phyloP scores from a whole-genome alignment of 2,329 filamentous ascomycete genomes.

The Anisogramma anomala region DNA sequence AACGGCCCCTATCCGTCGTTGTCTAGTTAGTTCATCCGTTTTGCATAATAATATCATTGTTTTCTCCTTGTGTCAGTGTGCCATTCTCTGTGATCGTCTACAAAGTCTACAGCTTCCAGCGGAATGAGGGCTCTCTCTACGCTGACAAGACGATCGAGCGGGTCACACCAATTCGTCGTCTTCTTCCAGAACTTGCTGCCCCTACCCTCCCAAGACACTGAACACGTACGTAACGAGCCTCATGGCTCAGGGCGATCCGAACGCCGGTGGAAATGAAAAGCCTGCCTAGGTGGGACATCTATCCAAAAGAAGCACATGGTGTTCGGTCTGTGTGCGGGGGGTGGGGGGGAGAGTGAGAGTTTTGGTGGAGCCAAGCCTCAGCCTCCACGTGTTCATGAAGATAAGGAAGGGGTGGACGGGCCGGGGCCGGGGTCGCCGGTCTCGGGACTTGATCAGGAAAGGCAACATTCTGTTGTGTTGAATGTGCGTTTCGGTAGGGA shows the following conservation, averaged over 20 bases:
- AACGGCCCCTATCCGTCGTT: constrained; percentile 40
- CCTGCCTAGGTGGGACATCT: constrained; percentile 29
- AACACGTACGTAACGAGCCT: constrained; percentile 40
- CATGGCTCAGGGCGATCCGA: constrained; percentile 34
- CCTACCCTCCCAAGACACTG: constrained; percentile 25
- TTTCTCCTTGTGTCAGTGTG: too few relatives aligned
- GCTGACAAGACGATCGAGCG: constrained; percentile 26
- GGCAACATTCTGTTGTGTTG: too few relatives aligned
- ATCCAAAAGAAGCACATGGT: constrained; percentile 25
- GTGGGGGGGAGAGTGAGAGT: constrained; percentile 31
- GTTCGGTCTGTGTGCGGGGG: constrained; percentile 36
- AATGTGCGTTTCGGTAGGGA: too few relatives aligned
- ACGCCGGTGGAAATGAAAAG: constrained; percentile 23
- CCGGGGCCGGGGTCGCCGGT: too few relatives aligned
- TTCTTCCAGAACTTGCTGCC: constrained; percentile 31
- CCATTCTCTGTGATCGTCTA: too few relatives aligned
- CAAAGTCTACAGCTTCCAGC: too few relatives aligned
- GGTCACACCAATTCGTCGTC: constrained; percentile 23
- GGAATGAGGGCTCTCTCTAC: constrained; percentile 33
- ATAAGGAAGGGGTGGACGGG: too few relatives aligned
- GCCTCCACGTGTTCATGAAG: too few relatives aligned
- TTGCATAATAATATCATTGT: too few relatives aligned
- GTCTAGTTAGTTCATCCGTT: constrained; percentile 33
- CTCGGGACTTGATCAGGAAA: too few relatives aligned
- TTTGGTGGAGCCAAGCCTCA: constrained; percentile 37